Conservation (phyloP, 1,284 basidiomycete species). For the Fomitopsis palustris region DNA sequence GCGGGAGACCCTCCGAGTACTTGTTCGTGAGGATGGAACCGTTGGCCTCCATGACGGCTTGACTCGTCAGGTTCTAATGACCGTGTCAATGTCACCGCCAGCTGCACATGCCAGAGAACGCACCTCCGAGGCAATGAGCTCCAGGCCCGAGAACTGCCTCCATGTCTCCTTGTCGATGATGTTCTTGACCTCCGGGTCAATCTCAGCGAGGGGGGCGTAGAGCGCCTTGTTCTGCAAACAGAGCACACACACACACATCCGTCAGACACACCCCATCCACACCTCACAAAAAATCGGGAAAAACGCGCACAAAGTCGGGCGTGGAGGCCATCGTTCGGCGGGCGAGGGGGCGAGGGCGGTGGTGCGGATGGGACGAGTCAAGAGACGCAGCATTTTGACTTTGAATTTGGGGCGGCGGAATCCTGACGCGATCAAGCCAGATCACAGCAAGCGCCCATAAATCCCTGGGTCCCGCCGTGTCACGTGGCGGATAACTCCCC, state of each 20-base stretch:
- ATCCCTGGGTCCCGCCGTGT: background rate
- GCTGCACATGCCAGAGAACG: slow-evolving; percentile 22
- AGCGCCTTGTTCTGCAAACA: slow-evolving; percentile 89
- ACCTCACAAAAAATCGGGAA: background rate
- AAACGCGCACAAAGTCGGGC: slow-evolving; percentile 48
- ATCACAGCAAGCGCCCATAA: background rate
- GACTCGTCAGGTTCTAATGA: slow-evolving; percentile 86
- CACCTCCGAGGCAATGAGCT: slow-evolving; percentile 94
- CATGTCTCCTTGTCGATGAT: slow-evolving; percentile 99
- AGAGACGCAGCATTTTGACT: slow-evolving; percentile 23
- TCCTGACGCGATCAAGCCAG: background rate
- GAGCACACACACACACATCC: background rate
- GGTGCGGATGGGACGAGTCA: slow-evolving; percentile 23
- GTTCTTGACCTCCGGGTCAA: slow-evolving; percentile 93
- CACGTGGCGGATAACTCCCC: background rate
- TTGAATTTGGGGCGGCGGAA: slow-evolving; percentile 2
- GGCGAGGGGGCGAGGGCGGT: slow-evolving; percentile 11
- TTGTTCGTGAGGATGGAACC: slow-evolving; percentile 99
- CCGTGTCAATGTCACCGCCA: slow-evolving; percentile 8
- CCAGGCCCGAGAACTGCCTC: slow-evolving; percentile 96
- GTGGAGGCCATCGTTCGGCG: slow-evolving; percentile 56
- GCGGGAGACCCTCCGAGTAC: slow-evolving; percentile 94
- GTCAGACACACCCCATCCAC: background rate
- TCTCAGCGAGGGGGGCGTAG: slow-evolving; percentile 84
- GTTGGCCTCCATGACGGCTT: slow-evolving; percentile 96